Percentiles rank a stretch among this genome's conserved stretches.
phyloP scores from a whole-genome alignment of 257 asterid genomes.

The Plectranthus barbatus region DNA sequence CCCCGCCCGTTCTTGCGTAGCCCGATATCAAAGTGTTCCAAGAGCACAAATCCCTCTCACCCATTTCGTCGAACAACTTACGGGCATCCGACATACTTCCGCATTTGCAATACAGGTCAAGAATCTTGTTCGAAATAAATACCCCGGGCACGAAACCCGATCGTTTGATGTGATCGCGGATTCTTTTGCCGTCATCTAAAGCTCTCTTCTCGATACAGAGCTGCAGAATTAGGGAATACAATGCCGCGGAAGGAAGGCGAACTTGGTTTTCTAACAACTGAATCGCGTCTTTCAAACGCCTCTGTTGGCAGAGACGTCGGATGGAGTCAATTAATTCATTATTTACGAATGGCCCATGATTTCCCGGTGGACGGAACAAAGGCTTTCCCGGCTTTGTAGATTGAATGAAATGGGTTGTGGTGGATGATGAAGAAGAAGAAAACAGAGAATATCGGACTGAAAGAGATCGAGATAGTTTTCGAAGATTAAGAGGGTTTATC shows the following conservation, averaged over 20 bases:
- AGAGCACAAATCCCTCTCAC: constrained; percentile 52
- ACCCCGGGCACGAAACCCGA: constrained; percentile 45
- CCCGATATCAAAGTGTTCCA: constrained; percentile 76
- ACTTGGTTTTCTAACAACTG: constrained; percentile 30
- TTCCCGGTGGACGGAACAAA: constrained; percentile 9
- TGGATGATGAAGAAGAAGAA: constrained; percentile 20
- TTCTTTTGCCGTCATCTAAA: constrained; percentile 45
- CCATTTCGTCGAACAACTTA: constrained; percentile 50
- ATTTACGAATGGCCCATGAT: constrained; percentile 2
- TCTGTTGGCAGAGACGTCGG: constrained; percentile 40
- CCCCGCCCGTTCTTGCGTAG: constrained; percentile 35
- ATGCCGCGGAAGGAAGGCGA: constrained; percentile 25
- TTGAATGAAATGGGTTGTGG: constrained; percentile 10
- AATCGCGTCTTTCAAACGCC: constrained; percentile 47
- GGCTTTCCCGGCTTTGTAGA: constrained; percentile 7
- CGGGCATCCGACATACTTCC: constrained; percentile 43
- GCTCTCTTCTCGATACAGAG: constrained; percentile 53
- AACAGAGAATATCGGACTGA: neutral
- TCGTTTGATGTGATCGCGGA: constrained; percentile 36
- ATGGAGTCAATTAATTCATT: constrained; percentile 24
- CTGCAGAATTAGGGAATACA: constrained; percentile 33
- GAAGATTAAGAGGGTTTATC: constrained; percentile 9
- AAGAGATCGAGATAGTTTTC: neutral
- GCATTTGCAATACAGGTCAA: constrained; percentile 59
- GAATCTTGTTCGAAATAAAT: constrained; percentile 51